A percentile compares a stretch with the other conserved stretches of the same genome.
phyloP scores from a whole-genome alignment of 148 eudicot species.

The Cornus controversa region DNA sequence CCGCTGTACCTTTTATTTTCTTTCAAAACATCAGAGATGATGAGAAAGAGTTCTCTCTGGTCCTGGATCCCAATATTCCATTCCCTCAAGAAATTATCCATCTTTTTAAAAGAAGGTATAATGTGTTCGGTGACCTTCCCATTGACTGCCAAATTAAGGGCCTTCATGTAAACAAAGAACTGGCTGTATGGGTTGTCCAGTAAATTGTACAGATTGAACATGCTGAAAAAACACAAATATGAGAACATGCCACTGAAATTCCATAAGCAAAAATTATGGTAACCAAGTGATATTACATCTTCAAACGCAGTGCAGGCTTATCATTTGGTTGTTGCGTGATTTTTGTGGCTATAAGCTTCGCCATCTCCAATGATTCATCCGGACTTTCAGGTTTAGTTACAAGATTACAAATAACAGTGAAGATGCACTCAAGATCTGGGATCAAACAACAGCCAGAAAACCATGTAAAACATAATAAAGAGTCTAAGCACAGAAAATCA shows the following conservation, averaged over 20 bases:
- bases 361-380: constrained; percentile 78
- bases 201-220: constrained; percentile 88
- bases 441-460: not conserved
- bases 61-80: constrained; percentile 84
- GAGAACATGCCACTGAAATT: constrained; percentile 5
- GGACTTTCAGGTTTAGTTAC: constrained; percentile 66
- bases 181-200: constrained; percentile 73
- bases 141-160: constrained; percentile 66
- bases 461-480: not conserved
- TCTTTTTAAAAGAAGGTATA: constrained; percentile 70
- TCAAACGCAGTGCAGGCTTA: constrained; percentile 78
- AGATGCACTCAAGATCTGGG: constrained; percentile 83
- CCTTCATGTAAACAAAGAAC: constrained; percentile 83
- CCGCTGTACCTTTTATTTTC: constrained; percentile 67
- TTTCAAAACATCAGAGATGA: constrained; percentile 68
- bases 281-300: constrained; percentile 46
- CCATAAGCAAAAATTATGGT: not conserved
- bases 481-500: not conserved
- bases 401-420: constrained; percentile 77
- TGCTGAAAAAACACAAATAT: constrained; percentile 38
- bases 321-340: constrained; percentile 72
- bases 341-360: constrained; percentile 70
- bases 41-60: constrained; percentile 68
- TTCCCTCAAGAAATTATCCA: constrained; percentile 81
- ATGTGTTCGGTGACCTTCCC: constrained; percentile 82